A percentile compares a stretch with the other conserved stretches of the same genome.
These are phyloP conservation scores for Lineolata rhizophorae DNA, from an alignment of 495 filamentous ascomycete genomes.

Conservation along the genomic window DNA sequence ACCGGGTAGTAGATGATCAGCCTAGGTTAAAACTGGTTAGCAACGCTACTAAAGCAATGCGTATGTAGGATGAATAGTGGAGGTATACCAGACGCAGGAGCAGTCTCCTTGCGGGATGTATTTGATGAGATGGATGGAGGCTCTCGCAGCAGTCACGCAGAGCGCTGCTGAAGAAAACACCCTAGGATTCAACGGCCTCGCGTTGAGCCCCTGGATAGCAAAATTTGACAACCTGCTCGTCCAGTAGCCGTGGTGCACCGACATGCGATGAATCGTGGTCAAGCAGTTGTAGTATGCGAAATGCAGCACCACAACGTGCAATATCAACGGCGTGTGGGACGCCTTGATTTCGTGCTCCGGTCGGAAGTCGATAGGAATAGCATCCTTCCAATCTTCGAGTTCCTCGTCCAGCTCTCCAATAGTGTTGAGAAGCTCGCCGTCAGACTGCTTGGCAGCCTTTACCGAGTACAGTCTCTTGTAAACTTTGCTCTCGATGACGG, in stretches of 20 bases:
- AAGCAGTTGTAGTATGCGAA: conserved; percentile 96
- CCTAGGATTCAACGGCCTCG: conserved; percentile 71
- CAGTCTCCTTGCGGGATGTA: conserved; percentile 93
- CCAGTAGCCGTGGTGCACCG: conserved; percentile 95
- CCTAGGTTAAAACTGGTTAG: conserved; percentile 24
- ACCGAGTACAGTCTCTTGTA: conserved; percentile 90
- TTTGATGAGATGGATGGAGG: conserved; percentile 81
- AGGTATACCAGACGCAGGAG: conserved; percentile 76
- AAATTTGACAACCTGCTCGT: conserved; percentile 87
- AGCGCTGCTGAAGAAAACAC: conserved; percentile 87
- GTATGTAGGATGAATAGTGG: conserved; percentile 1
- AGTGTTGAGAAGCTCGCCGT: conserved; percentile 83
- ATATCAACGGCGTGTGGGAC: conserved; percentile 66
- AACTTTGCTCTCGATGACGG: conserved; percentile 77
- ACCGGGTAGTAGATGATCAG: conserved; percentile 94
- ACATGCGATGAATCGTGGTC: conserved; percentile 97
- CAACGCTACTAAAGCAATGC: no score
- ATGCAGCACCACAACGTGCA: conserved; percentile 83
- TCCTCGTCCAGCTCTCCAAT: conserved; percentile 90
- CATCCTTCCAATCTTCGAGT: conserved; percentile 90
- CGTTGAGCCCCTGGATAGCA: conserved; percentile 81
- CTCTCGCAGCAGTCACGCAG: conserved; percentile 77
- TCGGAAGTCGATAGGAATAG: conserved; percentile 78
- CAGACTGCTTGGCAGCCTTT: conserved; percentile 75
- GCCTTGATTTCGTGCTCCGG: conserved; percentile 90